These are phyloP conservation scores for Rhodomyrtus psidioides DNA, from an alignment of 441 rosid species.

Conservation along the genomic window DNA sequence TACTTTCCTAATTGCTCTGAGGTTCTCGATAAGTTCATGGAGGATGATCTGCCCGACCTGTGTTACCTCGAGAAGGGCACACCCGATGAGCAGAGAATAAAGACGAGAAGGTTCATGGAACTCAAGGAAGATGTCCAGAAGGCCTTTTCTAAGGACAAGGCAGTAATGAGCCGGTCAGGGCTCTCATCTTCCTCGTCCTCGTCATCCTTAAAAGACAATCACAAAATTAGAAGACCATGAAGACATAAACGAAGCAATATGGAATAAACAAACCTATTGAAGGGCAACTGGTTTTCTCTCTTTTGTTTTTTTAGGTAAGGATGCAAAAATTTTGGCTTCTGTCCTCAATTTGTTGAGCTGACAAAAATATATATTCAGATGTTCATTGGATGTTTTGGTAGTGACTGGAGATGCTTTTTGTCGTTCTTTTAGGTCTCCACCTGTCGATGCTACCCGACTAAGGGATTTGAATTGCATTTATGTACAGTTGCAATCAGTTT, in stretches of 20 bases:
- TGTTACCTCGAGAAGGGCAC: conserved; percentile 60
- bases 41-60: conserved; percentile 77
- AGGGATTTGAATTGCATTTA: neutral
- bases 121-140: conserved; percentile 69
- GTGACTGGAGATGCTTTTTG: neutral
- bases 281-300: neutral
- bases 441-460: neutral
- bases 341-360: neutral
- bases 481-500: neutral
- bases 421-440: neutral
- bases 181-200: conserved; percentile 56
- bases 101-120: conserved; percentile 65
- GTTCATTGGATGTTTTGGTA: neutral
- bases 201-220: conserved; percentile 19
- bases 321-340: neutral
- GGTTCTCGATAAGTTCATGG: conserved; percentile 82
- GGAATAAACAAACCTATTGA: neutral
- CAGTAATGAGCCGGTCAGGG: conserved; percentile 35
- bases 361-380: neutral
- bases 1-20: conserved; percentile 77
- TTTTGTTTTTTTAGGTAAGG: neutral
- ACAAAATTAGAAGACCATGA: conserved; percentile 4
- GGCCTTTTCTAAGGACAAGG: conserved; percentile 81
- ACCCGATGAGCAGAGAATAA: conserved; percentile 46
- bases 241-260: neutral